Evolutionary conservation across 345 rosid genomes (phyloP), one percentile per base, ranked within the genome.

Genomic region (Gossypium australe): DNA sequence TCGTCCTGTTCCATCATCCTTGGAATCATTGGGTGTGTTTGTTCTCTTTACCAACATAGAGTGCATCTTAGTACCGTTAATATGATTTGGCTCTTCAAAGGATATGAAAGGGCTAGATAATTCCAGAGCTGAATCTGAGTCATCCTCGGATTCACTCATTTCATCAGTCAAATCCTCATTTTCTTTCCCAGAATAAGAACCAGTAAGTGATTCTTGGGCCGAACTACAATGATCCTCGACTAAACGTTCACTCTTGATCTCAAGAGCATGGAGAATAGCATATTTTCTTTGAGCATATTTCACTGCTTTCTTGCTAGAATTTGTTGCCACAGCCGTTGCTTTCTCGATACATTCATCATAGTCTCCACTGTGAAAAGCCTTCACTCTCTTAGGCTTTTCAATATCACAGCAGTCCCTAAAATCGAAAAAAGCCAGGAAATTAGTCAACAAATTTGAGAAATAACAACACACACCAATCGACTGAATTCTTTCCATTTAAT

Each of bases 341-440:
- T 88, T 96, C 67, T 85, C 87, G 48, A 96, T 92, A 81, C 90
- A 89, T 75, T 82, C 82, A 66, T 88, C 93, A 80, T 91, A 96
- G 64, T 93, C 98, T 72, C 94, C 97, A 80, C 99, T 93, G n/a
- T 98, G 97, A 83, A 93, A 96, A 1, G 97, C 89, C 87, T 96
- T 96, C 77, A 96, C 98, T 70, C 86, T 83, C 86, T 93, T 93
- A 9, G 98, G 90, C 75, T 89, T 92, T 71, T 96, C 98, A 72
- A 96, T 92, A 83, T 87, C 81, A 83, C 93, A 93, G 97, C 98
- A 96, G 75, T 93, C 99, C 86, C 98, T 96, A 70, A 13, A 81
- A 34, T 75, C 81, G 82, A 51, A 62, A 17, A 61, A 41, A 53
- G 11, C 9, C 65, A 11, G 47, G 55, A 24, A 56, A 49, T 51